A percentile compares a stretch with the other conserved stretches of the same genome.
Evolutionary conservation across 164 flowering plant genomes (phyloP).

Genomic region (Pachysandra terminalis): DNA sequence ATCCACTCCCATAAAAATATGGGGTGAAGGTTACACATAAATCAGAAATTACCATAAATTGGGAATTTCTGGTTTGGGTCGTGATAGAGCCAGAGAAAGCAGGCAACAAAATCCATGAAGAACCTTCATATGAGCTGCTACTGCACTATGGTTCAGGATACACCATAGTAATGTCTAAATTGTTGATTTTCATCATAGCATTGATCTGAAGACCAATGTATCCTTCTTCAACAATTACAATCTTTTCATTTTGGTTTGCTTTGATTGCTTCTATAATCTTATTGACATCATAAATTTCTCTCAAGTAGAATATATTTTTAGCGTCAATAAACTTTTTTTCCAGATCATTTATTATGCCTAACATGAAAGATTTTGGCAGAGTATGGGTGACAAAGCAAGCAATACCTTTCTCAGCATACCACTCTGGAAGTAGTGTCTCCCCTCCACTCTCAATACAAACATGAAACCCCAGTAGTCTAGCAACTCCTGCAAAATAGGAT

Average conservation of each 20-base stretch:
- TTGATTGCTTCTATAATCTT: too few species aligned
- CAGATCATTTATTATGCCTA: neutral
- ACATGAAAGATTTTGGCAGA: neutral
- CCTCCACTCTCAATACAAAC: too few species aligned
- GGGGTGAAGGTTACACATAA: too few species aligned
- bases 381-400: too few species aligned
- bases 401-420: too few species aligned
- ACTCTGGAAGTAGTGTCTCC: too few species aligned
- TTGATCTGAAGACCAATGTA: conserved; percentile 96
- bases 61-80: too few species aligned
- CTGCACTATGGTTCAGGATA: conserved; percentile 99
- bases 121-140: conserved; percentile 24
- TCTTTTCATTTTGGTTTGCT: conserved; percentile 80
- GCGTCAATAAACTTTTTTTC: conserved; percentile 42
- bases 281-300: conserved; percentile 95
- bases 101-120: neutral
- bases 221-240: conserved; percentile 93
- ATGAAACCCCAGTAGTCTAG: conserved; percentile 49
- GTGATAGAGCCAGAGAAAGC: neutral
- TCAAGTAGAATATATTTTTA: conserved; percentile 82
- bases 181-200: conserved; percentile 74
- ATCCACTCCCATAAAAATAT: too few species aligned
- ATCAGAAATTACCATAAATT: too few species aligned
- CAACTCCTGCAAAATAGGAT: conserved; percentile 46
- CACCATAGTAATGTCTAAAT: conserved; percentile 84